Percentiles rank a stretch among this genome's conserved stretches.
These are phyloP conservation scores for Elymus sibiricus DNA, from an alignment of 176 grass and related monocot genomes.

Conservation along the genomic window DNA sequence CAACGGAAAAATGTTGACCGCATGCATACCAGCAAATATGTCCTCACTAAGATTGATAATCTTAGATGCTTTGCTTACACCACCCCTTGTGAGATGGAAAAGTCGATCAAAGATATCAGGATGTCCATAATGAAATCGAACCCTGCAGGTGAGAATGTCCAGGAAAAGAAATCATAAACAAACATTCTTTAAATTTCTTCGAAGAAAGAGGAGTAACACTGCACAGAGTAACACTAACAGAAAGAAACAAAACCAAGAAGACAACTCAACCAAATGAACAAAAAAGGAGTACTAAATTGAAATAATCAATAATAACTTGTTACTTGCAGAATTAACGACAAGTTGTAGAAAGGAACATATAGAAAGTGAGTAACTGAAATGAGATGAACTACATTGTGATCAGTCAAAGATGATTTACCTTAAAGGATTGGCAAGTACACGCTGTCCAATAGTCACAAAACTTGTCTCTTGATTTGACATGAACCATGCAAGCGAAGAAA, in stretches of 20 bases:
- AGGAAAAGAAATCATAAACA: not conserved
- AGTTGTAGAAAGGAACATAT: not conserved
- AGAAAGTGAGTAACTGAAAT: not conserved
- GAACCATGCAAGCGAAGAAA: constrained; percentile 99
- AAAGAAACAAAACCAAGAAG: constrained; percentile 1
- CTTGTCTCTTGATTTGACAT: constrained; percentile 99
- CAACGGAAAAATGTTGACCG: not conserved
- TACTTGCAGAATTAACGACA: constrained; percentile 2
- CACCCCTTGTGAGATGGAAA: constrained; percentile 93
- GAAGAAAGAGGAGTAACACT: not conserved
- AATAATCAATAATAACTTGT: not conserved
- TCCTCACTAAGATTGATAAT: constrained; percentile 99
- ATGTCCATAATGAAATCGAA: constrained; percentile 97
- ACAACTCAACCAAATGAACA: constrained; percentile 16
- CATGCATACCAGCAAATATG: constrained; percentile 79
- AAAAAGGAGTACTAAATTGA: not conserved
- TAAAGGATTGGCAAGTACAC: constrained; percentile 94
- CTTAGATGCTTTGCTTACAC: constrained; percentile 93
- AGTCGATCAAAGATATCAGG: constrained; percentile 95
- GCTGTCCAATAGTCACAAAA: constrained; percentile 98
- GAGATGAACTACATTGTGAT: not conserved
- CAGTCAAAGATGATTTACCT: constrained; percentile 48
- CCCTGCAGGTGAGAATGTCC: constrained; percentile 30
- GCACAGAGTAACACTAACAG: not conserved
- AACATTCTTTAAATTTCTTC: not conserved